Percentiles rank a stretch among this genome's conserved stretches.
Conservation (phyloP, 176 grass and related monocot genomes). For the Zea luxurians region DNA sequence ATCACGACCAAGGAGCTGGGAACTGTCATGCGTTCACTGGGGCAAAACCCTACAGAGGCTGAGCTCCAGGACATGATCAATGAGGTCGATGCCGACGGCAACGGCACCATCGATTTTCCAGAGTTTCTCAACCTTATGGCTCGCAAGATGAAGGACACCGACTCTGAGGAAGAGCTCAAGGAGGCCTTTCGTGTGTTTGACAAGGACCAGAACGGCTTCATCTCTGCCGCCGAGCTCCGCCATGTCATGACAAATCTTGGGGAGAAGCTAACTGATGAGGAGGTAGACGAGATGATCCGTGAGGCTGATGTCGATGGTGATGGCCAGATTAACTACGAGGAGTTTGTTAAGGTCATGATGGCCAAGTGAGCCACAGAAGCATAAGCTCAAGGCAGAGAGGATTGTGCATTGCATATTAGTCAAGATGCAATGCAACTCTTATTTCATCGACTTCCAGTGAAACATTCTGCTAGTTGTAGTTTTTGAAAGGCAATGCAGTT, state of each 20-base stretch:
- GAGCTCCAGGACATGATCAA: constrained; percentile 99
- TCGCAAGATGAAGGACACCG: constrained; percentile 96
- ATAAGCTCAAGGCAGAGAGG: constrained; percentile 17
- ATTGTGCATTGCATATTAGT: constrained; percentile 47
- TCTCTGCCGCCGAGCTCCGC: constrained; percentile 83
- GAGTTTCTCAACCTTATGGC: constrained; percentile 94
- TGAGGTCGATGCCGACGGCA: constrained; percentile 85
- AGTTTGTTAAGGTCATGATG: constrained; percentile 98
- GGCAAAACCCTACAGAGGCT: constrained; percentile 91
- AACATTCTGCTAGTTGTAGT: constrained; percentile 59
- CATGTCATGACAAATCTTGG: constrained; percentile 94
- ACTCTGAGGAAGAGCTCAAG: constrained; percentile 92
- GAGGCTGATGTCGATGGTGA: constrained; percentile 91
- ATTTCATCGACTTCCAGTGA: constrained; percentile 37
- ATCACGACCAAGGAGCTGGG: constrained; percentile 96
- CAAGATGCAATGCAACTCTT: constrained; percentile 31
- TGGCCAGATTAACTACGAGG: constrained; percentile 94
- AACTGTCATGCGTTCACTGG: constrained; percentile 87
- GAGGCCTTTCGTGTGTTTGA: constrained; percentile 93
- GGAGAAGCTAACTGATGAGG: constrained; percentile 86
- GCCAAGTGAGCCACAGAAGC: constrained; percentile 58
- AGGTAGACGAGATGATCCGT: constrained; percentile 90
- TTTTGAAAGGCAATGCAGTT: constrained; percentile 29
- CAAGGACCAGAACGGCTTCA: constrained; percentile 95
- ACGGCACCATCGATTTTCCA: constrained; percentile 85